Base-by-base conservation (phyloP, 2,329 filamentous ascomycete genomes). In the Nothopassalora personata region DNA sequence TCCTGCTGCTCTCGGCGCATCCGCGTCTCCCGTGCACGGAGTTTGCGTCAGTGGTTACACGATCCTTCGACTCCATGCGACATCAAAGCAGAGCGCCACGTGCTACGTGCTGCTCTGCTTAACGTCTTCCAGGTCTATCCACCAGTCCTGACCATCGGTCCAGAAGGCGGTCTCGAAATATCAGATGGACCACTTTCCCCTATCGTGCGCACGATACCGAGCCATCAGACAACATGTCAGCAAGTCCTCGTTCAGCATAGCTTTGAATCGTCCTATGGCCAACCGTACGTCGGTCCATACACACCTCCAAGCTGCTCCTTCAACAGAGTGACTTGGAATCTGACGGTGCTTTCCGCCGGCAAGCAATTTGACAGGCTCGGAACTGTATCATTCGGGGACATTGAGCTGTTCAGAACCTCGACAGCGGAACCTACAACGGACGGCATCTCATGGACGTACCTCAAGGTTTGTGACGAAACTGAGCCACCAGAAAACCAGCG, bases 381-480 rank as follows among this genome's bases (percentile, higher is more conserved):
- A 4, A 73, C 87, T 33, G 86, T 94, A 81, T 94, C 87, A 67
- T 78, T 94, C 39, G 85, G 84, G 45, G 88, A 93, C 71, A 85
- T 83, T 9, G 90, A 95, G 71, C 81, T 95, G n/a, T 94, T 88
- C 79, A 81, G 90, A 27, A 92, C 89, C 1, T 91, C 89, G 5
- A 95, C 90, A 0, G 88, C 90, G 4, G 88, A 95, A 74, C 89
- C 90, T 1, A 90, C 85, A 0, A 64, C 76, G 4, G 80, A 80
- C 23, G 90, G 89, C 6, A 91, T 94, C 62, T 76, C 81, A 48
- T 93, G 88, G 88, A 85, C 82, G 0, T 91, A 90, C 69, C 77
- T 86, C 56, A 94, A 93, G 62, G 67, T 68, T 27, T 23, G 57
- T 34, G 13, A 18, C 36, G 13, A 53, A 2, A 28, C 7, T 23